phyloP scores from a whole-genome alignment of 352 stramenopile species.

The Phytopythium litorale region DNA sequence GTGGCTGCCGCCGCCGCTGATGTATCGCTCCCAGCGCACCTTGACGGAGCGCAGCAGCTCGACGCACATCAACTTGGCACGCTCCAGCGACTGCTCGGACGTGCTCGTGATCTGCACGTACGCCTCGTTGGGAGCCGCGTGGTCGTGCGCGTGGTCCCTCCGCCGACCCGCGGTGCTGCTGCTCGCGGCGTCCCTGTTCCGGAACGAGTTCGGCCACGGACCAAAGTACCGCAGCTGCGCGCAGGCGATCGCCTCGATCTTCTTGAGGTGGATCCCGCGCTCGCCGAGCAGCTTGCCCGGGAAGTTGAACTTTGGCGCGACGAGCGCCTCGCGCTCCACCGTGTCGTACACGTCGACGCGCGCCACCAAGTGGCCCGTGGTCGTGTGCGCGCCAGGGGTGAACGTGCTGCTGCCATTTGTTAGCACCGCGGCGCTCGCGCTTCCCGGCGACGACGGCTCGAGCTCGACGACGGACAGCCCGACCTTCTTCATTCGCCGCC shows the following conservation, averaged over 20 bases:
- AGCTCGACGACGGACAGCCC: conserved; percentile 37
- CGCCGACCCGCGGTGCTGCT: conserved; percentile 4
- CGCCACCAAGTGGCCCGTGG: conserved; percentile 25
- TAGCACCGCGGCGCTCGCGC: conserved; percentile 1
- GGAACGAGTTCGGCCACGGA: conserved; percentile 24
- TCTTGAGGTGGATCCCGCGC: conserved; percentile 62
- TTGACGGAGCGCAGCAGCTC: conserved; percentile 48
- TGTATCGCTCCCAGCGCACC: conserved; percentile 47
- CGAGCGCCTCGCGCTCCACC: conserved; percentile 34
- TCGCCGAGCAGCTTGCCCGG: conserved; percentile 55
- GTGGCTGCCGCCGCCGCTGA: too few species aligned
- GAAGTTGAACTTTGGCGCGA: conserved; percentile 64
- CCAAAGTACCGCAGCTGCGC: conserved; percentile 55
- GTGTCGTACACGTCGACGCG: conserved; percentile 32
- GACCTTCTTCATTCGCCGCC: conserved; percentile 57
- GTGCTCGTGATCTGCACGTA: conserved; percentile 55
- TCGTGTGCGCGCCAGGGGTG: conserved; percentile 22
- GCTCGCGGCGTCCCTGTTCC: conserved; percentile 12
- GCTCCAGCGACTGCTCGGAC: conserved; percentile 34
- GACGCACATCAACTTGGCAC: conserved; percentile 48
- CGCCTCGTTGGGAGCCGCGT: conserved; percentile 20
- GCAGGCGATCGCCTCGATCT: conserved; percentile 47
- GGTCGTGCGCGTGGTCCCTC: background rate
- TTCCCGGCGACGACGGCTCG: conserved; percentile 10
- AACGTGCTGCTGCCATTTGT: conserved; percentile 14